Evolutionary conservation across 768 basidiomycete species (phyloP).

Genomic region (Auricularia heimuer): DNA sequence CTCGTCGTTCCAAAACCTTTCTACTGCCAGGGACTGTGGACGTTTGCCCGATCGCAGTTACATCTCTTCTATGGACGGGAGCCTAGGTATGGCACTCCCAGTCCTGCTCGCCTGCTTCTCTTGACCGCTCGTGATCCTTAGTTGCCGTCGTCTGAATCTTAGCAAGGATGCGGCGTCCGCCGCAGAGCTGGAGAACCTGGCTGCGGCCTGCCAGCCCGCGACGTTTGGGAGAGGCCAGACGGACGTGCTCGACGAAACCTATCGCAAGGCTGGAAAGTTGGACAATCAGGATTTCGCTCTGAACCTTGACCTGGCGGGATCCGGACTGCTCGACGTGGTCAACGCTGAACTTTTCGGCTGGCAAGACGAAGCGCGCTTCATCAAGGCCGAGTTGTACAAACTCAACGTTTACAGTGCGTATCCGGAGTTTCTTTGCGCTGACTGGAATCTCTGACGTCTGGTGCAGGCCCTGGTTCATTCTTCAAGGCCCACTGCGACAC

Average conservation of each 20-base stretch:
- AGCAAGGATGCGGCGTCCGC: not conserved
- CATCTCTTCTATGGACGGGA: not conserved
- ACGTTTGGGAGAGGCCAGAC: conserved; percentile 13
- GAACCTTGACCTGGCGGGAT: conserved; percentile 7
- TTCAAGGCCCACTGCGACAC: conserved; percentile 45
- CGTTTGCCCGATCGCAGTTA: not conserved
- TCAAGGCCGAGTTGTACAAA: conserved; percentile 33
- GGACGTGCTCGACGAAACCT: conserved; percentile 16
- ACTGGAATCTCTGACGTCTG: too few relatives aligned
- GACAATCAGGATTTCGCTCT: conserved; percentile 13
- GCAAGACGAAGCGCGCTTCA: not conserved
- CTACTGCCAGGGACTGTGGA: not conserved
- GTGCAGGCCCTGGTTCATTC: conserved; percentile 15
- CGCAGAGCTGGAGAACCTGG: conserved; percentile 7
- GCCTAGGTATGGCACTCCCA: not conserved
- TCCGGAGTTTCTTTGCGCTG: too few relatives aligned
- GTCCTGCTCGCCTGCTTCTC: not conserved
- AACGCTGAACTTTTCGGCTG: not conserved
- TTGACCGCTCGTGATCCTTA: not conserved
- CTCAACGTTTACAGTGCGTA: conserved; percentile 37
- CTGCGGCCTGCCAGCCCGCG: conserved; percentile 14
- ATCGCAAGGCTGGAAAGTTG: conserved; percentile 19
- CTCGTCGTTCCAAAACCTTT: not conserved
- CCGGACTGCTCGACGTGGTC: not conserved
- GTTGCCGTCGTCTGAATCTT: conserved; percentile 10